Evolutionary conservation across 345 rosid species (phyloP), one percentile per base, ranked within the genome.

Genomic region (Syzygium oleosum): DNA sequence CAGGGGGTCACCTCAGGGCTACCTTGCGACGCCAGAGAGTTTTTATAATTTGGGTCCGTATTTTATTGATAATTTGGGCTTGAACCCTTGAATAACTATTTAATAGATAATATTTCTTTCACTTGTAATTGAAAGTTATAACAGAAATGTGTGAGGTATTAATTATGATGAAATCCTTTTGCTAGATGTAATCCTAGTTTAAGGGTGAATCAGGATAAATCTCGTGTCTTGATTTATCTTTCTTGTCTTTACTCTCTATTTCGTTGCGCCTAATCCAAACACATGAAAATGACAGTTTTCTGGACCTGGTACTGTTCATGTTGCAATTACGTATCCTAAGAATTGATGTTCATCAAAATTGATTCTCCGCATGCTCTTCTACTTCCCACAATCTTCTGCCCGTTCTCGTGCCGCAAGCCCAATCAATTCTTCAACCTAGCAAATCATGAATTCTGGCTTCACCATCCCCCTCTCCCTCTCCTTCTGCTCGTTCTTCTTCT

Each of bases 1-100:
- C 4, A 43, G 12, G n/a, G 0, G 63, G 14, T 3, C 29, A 25
- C 12, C 0, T 58, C 0, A 0, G 0, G 1, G 63, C n/a, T 25
- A 25, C 6, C 6, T 10, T 10, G 3, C 12, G 0, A 23, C 2
- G 5, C n/a, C 11, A 25, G 29, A 25, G 63, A n/a, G 27, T 25
- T 58, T 25, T 1, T 58, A 23, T 23, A 58, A 6, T 58, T 58
- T 58, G 63, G 1, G 29, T 5, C 14, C 5, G 11, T 58, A 58
- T 58, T 10, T 58, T 58, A 58, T 58, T 58, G n/a, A 1, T 58
- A 23, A 0, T 58, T 58, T 58, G 12, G 12, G 1, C 11, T 58
- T 58, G 12, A 13, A 2, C 14, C 25, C 10, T 9, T 4, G 0
- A 23, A 58, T 58, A 58, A 0, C 27, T 58, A 58, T 5, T 58